These are phyloP conservation scores for Solanum acaule DNA, from an alignment of 257 asterid genomes.

Conservation along the genomic window DNA sequence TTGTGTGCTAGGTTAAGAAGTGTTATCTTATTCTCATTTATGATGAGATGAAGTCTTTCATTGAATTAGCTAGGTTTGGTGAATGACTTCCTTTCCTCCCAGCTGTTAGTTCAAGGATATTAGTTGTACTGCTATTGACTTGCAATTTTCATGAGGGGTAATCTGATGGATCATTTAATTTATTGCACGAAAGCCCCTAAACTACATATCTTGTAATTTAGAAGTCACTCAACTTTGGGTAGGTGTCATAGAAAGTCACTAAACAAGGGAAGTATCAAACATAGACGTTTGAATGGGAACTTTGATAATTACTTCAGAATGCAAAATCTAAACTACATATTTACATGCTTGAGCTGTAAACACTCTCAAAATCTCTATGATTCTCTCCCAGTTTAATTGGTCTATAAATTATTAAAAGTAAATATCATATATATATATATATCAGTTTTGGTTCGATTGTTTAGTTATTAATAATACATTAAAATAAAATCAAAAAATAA, in stretches of 20 bases:
- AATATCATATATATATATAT: no score
- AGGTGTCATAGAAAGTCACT: background rate
- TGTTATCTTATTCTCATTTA: background rate
- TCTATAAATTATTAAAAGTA: no score
- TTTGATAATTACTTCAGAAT: background rate
- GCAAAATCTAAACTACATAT: background rate
- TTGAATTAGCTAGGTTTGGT: background rate
- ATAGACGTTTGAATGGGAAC: background rate
- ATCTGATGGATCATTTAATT: background rate
- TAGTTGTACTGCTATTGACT: background rate
- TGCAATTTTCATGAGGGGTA: background rate
- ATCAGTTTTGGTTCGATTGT: no score
- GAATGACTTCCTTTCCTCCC: background rate
- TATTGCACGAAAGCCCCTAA: background rate
- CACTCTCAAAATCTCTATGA: background rate
- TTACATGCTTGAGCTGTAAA: background rate
- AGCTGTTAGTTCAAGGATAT: background rate
- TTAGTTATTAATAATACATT: no score
- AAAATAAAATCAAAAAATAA: no score
- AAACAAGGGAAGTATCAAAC: background rate
- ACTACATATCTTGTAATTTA: background rate
- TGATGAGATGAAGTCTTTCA: background rate
- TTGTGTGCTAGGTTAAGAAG: background rate
- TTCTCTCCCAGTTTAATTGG: no score
- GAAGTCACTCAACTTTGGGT: background rate